Base-by-base conservation (phyloP, 1,284 basidiomycete genomes). In the Microbotryomycetes sp. region DNA sequence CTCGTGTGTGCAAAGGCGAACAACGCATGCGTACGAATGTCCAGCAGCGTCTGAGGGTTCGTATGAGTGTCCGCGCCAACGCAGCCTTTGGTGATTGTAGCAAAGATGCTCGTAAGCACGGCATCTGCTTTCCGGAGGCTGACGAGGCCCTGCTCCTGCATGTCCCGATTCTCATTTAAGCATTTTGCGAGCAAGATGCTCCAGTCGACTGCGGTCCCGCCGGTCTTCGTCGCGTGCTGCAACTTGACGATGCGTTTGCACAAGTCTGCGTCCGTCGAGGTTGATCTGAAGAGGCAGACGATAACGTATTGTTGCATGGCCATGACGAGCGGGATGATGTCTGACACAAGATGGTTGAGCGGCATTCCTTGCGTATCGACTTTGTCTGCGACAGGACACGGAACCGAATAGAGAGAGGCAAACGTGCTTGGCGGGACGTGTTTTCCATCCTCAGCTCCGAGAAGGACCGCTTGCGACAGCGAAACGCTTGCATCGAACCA, bases 281-380 rank as follows among this genome's bases (percentile, higher is more conserved):
- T 5, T 2, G 47, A 41, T 5, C 59, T 56, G 45, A 68, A 68
- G n/a, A 65, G 24, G 45, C 47, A 52, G 16, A 30, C 54, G 59
- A 66, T 52, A 35, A 60, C 45, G 52, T 61, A 63, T 26, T 68
- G 66, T 53, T 65, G 66, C 0, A 60, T 4, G 2, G 61, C 54
- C 4, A 63, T 41, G 29, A 66, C 66, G 59, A 68, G 61, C 7
- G 66, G 57, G 23, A 54, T 47, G n/a, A 63, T n/a, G 2, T 67
- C 66, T n/a, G n/a, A n/a, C n/a, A n/a, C n/a, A n/a, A n/a, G n/a
- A n/a, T n/a, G n/a, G n/a, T n/a, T n/a, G n/a, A n/a, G n/a, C n/a
- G n/a, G n/a, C n/a, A n/a, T n/a, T n/a, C n/a, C n/a, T n/a, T n/a
- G n/a, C n/a, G n/a, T n/a, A n/a, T n/a, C n/a, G n/a, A n/a, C n/a